Base-by-base conservation (phyloP, 106 monocot genomes). In the Dendrobium catenatum region DNA sequence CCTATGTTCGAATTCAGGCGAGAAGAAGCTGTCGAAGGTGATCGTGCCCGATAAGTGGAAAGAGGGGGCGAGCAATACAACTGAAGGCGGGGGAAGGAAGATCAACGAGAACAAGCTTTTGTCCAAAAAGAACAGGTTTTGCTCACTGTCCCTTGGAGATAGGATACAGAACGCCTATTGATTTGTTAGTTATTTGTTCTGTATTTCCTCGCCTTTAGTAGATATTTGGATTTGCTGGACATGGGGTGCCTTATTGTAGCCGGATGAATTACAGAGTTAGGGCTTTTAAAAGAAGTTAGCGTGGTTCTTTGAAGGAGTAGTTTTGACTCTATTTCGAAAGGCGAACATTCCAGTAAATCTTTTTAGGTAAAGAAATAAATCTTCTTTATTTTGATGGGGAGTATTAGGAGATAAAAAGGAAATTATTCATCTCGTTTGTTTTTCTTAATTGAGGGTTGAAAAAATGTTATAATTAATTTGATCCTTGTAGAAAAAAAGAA, bases 11-110 rank as follows among this genome's bases (percentile, higher is more conserved):
- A 49, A 13, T 79, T 20, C 86, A 99, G 99, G 99, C 85, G 94
- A 99, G 93, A 99, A 99, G 91, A 99, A 99, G 78, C 83, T 99
- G 31, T 81, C 86, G 78, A 99, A 99, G 87, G 99, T 99, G 81
- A 99, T 99, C 88, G 99, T 99, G 17, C 99, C 99, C 20, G 99
- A 99, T 82, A 99, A 99, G 86, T 99, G 99, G 99, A 99, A 99
- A 88, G 99, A 93, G 79, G 99, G 99, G 18, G 99, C 99, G 27
- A 99, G 95, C 91, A 99, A 99, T 85, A 95, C 93, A 42, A 93
- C 88, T 54, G 99, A 99, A 73, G 81, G 91, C 80, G 99, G 99
- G 51, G 99, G 99, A 24, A 93, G 99, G 41, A 99, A 95, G 84
- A 95, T 99, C 81, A 99, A 99, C 86, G 99, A 99, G 89, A 99